Evolutionary conservation across 768 basidiomycete species (phyloP), one percentile per base, ranked within the genome.

Genomic region (Boletus rubropictus): DNA sequence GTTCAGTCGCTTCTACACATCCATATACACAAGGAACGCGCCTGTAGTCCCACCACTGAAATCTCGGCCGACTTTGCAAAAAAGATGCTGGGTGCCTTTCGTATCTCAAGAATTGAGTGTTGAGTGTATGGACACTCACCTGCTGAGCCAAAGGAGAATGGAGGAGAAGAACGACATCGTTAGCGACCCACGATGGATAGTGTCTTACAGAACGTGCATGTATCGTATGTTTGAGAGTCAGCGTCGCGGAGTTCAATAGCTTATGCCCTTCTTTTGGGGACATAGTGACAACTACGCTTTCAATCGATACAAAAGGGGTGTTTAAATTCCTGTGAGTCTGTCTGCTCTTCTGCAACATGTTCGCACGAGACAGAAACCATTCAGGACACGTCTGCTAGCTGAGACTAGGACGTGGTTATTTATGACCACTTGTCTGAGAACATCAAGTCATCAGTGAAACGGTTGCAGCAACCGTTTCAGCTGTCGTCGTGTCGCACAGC

Each of bases 11-110:
- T 36, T 41, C 43, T 18, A 15, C 28, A 24, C 41, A 20, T 29
- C 29, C n/a, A 42, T 29, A 46, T 35, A 7, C 18, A 14, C 27
- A 27, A 14, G 15, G 27, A 29, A 34, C 36, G 49, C 41, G 85
- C 90, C 75, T 94, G 90, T 39, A 95, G 71, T 36, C 91, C 91
- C 42, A 95, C 89, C n/a, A 95, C 84, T 8, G 89, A 84, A 52
- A 94, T 83, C 66, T 94, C 91, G 27, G 89, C 85, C 17, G 84
- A 73, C 61, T 87, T 93, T 27, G 88, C 78, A 70, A 92, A 92
- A 75, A 95, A 91, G 36, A 93, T 69, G 39, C 85, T 87, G 53
- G 14, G 46, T 6, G 24, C 24, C 6, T 8, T 6, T 6, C 24
- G 17, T 22, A 3, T 8, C n/a, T 33, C 8, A 1, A 35, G 14